A percentile compares a stretch with the other conserved stretches of the same genome.
These are phyloP conservation scores for Acer campestre DNA, from an alignment of 345 rosid genomes.

Conservation along the genomic window DNA sequence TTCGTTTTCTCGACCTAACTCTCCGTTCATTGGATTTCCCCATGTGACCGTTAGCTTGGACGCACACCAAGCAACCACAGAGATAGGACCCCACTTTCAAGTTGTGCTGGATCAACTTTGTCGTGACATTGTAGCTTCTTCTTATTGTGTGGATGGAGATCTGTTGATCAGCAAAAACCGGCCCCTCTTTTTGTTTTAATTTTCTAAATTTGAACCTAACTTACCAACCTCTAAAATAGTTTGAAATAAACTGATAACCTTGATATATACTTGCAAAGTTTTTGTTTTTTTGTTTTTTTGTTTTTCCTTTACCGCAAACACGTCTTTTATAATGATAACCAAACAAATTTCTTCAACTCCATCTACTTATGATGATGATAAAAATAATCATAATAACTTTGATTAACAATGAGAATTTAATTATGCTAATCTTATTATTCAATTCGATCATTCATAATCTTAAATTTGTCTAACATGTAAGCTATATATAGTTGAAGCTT, in stretches of 20 bases:
- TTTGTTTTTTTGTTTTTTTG: too few relatives aligned
- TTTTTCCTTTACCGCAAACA: background rate
- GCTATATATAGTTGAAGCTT: too few relatives aligned
- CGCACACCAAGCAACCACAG: slow-evolving; percentile 38
- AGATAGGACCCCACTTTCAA: slow-evolving; percentile 29
- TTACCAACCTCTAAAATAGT: slow-evolving; percentile 15
- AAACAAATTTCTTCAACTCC: slow-evolving; percentile 4
- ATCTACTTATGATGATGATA: slow-evolving; percentile 2
- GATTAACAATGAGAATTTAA: background rate
- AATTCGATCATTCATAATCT: background rate
- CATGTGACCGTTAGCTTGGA: slow-evolving; percentile 56
- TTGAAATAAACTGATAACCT: background rate
- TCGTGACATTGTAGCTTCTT: background rate
- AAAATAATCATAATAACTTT: background rate
- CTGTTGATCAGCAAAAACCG: too few relatives aligned
- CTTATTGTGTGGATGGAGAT: too few relatives aligned
- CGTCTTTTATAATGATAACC: background rate
- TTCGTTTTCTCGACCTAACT: slow-evolving; percentile 55
- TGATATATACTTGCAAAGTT: background rate
- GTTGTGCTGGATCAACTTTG: slow-evolving; percentile 3
- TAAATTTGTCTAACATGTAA: background rate
- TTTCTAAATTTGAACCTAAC: slow-evolving; percentile 13
- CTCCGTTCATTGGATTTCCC: slow-evolving; percentile 39
- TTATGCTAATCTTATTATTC: too few relatives aligned
- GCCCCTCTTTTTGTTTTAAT: background rate